Base-by-base conservation (phyloP, 441 rosid genomes). In the Raphanus hybrid region DNA sequence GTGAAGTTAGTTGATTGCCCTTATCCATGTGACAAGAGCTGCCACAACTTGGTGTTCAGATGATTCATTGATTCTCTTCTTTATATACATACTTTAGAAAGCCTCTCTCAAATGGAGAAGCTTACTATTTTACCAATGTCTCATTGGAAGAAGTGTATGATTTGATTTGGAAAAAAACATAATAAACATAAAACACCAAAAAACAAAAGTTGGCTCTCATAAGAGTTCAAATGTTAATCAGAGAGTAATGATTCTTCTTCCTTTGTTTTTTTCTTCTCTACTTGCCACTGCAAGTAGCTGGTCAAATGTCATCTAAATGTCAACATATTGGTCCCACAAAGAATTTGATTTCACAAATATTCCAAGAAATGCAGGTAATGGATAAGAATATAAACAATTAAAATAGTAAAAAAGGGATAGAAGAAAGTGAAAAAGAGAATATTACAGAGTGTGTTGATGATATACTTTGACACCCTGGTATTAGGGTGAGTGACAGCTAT, bases 21-120 rank as follows among this genome's bases (percentile, higher is more conserved):
- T 0, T 89, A 93, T 66, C 98, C 98, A 0, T 93, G 99, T 48
- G 99, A 95, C 83, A 83, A 77, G 43, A 91, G 88, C 66, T 95
- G 99, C 83, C 98, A 95, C 86, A 89, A 95, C 83, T 81, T 95
- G 68, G 91, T 95, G 27, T 95, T 95, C 81, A 83, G 71, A 84
- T 83, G 77, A 85, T 64, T 79, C 0, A 50, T 50, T 39, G 52
- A 39, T 26, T 62, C 14, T 59, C 52, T 16, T 73, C 66, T 55
- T 58, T 14, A 74, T 64, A 69, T 45, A 79, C 57, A 78, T 74
- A 14, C 5, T 37, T 37, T 74, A 69, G 58, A 70, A 67, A 64
- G 64, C 54, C 64, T 79, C 75, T 69, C 41, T 64, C 75, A 73
- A 68, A 74, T 18, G 60, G 72, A 74, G 70, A 74, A 14, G 34